phyloP scores from a whole-genome alignment of 768 basidiomycete genomes.

The Pleurotus cornucopiae region DNA sequence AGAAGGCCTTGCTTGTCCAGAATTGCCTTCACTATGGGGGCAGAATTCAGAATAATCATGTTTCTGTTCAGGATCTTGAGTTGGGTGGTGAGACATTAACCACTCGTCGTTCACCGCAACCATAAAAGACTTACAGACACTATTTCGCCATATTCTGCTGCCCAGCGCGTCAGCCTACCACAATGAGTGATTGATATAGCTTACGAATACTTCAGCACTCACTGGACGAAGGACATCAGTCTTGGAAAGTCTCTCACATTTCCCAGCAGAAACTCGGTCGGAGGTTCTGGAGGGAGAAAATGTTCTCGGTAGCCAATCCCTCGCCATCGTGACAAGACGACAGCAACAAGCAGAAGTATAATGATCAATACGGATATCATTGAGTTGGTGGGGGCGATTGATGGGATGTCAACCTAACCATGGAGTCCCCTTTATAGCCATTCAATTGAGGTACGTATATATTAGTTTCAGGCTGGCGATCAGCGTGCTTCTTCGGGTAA shows the following conservation, averaged over 20 bases:
- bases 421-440: too few relatives aligned
- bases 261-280: background rate
- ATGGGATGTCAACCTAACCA: too few relatives aligned
- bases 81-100: background rate
- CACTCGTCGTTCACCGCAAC: background rate
- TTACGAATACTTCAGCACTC: too few relatives aligned
- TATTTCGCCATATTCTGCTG: background rate
- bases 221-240: too few relatives aligned
- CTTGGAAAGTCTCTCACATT: background rate
- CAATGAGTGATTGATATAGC: background rate
- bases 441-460: too few relatives aligned
- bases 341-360: too few relatives aligned
- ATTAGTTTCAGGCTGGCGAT: too few relatives aligned
- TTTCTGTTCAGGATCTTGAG: constrained; percentile 17
- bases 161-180: background rate
- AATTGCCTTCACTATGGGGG: constrained; percentile 15
- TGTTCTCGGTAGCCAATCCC: too few relatives aligned
- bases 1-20: constrained; percentile 17
- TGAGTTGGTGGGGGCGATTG: too few relatives aligned
- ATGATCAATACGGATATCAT: too few relatives aligned
- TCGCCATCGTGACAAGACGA: too few relatives aligned
- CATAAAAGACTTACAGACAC: background rate
- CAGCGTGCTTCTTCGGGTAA: too few relatives aligned
- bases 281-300: background rate
- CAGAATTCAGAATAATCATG: constrained; percentile 18